phyloP scores from a whole-genome alignment of 352 stramenopile species.

The Peronospora tabacina region DNA sequence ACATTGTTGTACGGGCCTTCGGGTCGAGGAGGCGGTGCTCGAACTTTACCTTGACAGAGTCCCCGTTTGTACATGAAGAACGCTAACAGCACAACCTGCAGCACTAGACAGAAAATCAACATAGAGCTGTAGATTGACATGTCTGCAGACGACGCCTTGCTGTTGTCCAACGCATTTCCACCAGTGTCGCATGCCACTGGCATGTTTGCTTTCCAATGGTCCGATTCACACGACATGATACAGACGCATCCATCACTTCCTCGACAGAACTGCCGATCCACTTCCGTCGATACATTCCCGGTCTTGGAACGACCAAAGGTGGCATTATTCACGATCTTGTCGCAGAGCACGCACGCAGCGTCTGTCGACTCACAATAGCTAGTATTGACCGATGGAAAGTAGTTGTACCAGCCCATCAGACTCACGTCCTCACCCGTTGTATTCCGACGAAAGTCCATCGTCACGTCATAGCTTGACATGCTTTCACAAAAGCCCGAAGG shows the following conservation, averaged over 20 bases:
- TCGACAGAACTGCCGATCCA: slow-evolving; percentile 46
- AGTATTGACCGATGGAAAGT: slow-evolving; percentile 54
- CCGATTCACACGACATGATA: slow-evolving; percentile 47
- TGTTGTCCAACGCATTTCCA: slow-evolving; percentile 13
- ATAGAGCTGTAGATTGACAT: slow-evolving; percentile 43
- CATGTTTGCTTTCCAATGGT: slow-evolving; percentile 47
- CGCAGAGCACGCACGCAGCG: slow-evolving; percentile 43
- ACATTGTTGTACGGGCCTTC: slow-evolving; percentile 72
- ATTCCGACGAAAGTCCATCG: slow-evolving; percentile 54
- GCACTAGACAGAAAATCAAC: slow-evolving; percentile 59
- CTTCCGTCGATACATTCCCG: slow-evolving; percentile 33
- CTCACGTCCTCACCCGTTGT: slow-evolving; percentile 29
- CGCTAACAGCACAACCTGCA: slow-evolving; percentile 51
- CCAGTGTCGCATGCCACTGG: slow-evolving; percentile 35
- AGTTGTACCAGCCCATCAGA: slow-evolving; percentile 45
- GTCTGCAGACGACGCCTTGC: slow-evolving; percentile 5
- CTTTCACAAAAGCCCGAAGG: slow-evolving; percentile 49
- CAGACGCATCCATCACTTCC: slow-evolving; percentile 54
- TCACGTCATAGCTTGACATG: slow-evolving; percentile 42
- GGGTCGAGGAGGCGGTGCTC: slow-evolving; percentile 2
- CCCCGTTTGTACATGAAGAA: slow-evolving; percentile 54
- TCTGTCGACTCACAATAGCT: slow-evolving; percentile 56
- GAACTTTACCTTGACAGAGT: slow-evolving; percentile 28
- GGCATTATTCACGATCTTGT: slow-evolving; percentile 28
- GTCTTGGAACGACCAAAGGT: slow-evolving; percentile 17